These are phyloP conservation scores for Gynochthodes officinalis DNA, from an alignment of 257 asterid species.

Conservation along the genomic window DNA sequence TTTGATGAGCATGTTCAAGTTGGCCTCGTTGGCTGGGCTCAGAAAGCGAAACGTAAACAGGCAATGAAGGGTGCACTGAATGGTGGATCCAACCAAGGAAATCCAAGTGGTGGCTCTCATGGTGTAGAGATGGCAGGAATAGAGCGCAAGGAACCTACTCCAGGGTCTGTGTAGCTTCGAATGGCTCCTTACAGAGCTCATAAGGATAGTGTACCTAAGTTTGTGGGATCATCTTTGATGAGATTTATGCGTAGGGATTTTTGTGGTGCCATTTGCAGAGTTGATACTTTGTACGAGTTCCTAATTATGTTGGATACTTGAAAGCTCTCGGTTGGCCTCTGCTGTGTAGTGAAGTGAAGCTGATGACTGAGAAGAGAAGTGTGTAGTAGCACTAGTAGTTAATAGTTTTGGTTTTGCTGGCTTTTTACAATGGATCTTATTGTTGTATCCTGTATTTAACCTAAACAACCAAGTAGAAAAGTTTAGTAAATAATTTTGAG, in stretches of 20 bases:
- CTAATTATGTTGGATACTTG: background rate
- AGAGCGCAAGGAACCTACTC: slow-evolving; percentile 33
- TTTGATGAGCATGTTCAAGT: slow-evolving; percentile 85
- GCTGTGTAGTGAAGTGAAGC: background rate
- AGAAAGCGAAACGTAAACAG: slow-evolving; percentile 56
- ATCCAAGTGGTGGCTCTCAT: slow-evolving; percentile 36
- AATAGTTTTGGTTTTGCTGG: background rate
- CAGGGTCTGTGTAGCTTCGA: slow-evolving; percentile 1
- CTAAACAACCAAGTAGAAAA: too few species aligned
- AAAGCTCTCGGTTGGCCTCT: background rate
- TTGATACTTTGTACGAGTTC: background rate
- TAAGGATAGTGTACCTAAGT: background rate
- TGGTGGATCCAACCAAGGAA: slow-evolving; percentile 41
- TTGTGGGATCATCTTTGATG: background rate
- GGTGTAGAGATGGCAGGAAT: slow-evolving; percentile 47
- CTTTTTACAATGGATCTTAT: background rate
- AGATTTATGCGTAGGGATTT: slow-evolving; percentile 6
- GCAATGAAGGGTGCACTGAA: slow-evolving; percentile 45
- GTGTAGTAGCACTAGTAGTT: background rate
- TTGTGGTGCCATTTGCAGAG: background rate
- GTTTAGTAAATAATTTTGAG: too few species aligned
- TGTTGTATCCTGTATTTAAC: too few species aligned
- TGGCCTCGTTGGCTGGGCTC: slow-evolving; percentile 88
- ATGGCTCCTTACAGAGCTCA: background rate
- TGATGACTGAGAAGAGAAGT: background rate